A percentile compares a stretch with the other conserved stretches of the same genome.
These are phyloP conservation scores for Colletotrichum acutatum DNA, from an alignment of 2,329 filamentous ascomycete genomes.

Conservation along the genomic window DNA sequence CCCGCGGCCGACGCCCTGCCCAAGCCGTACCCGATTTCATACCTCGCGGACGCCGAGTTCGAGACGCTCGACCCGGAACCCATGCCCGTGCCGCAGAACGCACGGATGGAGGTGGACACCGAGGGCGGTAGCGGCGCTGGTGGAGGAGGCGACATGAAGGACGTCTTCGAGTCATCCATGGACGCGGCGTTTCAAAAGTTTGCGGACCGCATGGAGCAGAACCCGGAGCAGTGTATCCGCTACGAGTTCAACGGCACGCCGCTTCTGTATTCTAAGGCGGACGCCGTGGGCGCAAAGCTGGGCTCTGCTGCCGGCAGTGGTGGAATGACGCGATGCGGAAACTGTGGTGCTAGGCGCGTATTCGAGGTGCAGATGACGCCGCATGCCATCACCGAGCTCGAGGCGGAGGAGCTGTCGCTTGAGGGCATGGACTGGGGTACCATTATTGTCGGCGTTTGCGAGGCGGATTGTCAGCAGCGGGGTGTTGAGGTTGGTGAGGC, in stretches of 20 bases:
- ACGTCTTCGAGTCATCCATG: slow-evolving; percentile 78
- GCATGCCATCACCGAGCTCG: slow-evolving; percentile 88
- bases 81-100: slow-evolving; percentile 61
- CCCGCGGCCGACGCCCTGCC: slow-evolving; percentile 74
- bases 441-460: slow-evolving; percentile 87
- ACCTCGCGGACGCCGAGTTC: slow-evolving; percentile 89
- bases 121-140: slow-evolving; percentile 44
- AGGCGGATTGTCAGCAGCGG: slow-evolving; percentile 76
- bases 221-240: slow-evolving; percentile 83
- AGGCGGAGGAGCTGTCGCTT: slow-evolving; percentile 76
- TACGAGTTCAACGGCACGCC: slow-evolving; percentile 81
- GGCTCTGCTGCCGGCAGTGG: slow-evolving; percentile 39
- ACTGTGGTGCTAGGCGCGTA: slow-evolving; percentile 78
- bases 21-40: slow-evolving; percentile 77
- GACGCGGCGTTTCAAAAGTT: slow-evolving; percentile 85
- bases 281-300: slow-evolving; percentile 77
- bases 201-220: slow-evolving; percentile 80
- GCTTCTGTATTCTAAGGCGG: slow-evolving; percentile 83
- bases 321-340: slow-evolving; percentile 77
- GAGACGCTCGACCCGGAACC: slow-evolving; percentile 80
- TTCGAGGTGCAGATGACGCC: slow-evolving; percentile 96
- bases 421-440: slow-evolving; percentile 99
- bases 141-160: slow-evolving; percentile 60
- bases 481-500: slow-evolving; percentile 70
- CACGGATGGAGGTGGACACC: slow-evolving; percentile 59